Evolutionary conservation across 768 basidiomycete genomes (phyloP).

Genomic region (Kwoniella europaea): DNA sequence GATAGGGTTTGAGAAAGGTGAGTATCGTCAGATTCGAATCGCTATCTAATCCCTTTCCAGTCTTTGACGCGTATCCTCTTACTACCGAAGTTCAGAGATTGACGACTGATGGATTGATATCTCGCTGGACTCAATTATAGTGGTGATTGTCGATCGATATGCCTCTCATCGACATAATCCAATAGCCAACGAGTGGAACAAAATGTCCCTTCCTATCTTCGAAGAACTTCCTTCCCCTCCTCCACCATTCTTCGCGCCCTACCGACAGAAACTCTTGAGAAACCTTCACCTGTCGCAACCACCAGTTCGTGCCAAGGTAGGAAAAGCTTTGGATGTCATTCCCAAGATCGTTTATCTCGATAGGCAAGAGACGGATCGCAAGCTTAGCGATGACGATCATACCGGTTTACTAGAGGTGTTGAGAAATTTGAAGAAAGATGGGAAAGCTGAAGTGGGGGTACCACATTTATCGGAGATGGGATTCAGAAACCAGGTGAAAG

Average conservation of each 20-base stretch:
- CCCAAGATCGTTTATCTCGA: constrained; percentile 70
- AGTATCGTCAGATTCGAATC: not conserved
- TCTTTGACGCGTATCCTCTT: not conserved
- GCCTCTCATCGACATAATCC: constrained; percentile 31
- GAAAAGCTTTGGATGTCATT: not conserved
- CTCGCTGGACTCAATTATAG: constrained; percentile 3
- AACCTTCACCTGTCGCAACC: not conserved
- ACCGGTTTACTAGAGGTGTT: constrained; percentile 61
- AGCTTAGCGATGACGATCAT: constrained; percentile 63
- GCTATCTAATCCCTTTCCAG: no score
- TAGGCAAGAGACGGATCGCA: constrained; percentile 65
- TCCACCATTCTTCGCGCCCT: constrained; percentile 15
- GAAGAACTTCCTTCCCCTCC: constrained; percentile 7
- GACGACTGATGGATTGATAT: not conserved
- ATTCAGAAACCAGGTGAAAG: constrained; percentile 35
- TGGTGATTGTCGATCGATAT: constrained; percentile 34
- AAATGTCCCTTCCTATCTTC: constrained; percentile 33
- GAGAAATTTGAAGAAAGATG: constrained; percentile 65
- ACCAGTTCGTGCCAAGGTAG: not conserved
- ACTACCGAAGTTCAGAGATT: constrained; percentile 10
- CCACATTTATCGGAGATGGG: constrained; percentile 31
- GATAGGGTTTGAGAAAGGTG: constrained; percentile 20
- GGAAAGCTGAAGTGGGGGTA: constrained; percentile 42
- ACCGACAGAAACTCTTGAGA: constrained; percentile 1
- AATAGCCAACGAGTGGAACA: constrained; percentile 26